These are phyloP conservation scores for Hypomyces perniciosus DNA, from an alignment of 2,329 filamentous ascomycete species.

Conservation along the genomic window DNA sequence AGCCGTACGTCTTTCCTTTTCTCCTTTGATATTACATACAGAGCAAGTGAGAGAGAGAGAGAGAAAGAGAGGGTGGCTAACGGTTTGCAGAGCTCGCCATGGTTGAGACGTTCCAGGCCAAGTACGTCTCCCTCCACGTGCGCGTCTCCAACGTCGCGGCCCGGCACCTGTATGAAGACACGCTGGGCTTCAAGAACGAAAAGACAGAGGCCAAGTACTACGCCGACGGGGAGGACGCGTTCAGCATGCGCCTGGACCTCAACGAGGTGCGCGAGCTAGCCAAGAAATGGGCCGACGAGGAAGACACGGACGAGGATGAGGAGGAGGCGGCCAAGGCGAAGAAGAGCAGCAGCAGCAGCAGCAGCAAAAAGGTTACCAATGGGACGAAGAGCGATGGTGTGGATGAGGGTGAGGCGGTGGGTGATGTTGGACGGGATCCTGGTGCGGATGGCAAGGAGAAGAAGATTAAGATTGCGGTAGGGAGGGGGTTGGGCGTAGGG, in stretches of 20 bases:
- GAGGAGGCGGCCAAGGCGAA: constrained; percentile 28
- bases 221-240: constrained; percentile 95
- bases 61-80: neutral
- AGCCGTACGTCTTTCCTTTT: constrained; percentile 58
- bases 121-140: constrained; percentile 94
- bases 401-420: constrained; percentile 67
- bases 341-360: constrained; percentile 15
- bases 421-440: constrained; percentile 53
- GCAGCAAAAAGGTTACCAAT: constrained; percentile 30
- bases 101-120: constrained; percentile 87
- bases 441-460: constrained; percentile 40
- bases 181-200: constrained; percentile 80
- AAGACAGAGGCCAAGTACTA: constrained; percentile 90
- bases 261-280: constrained; percentile 48
- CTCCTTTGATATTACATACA: neutral
- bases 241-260: constrained; percentile 86
- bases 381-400: constrained; percentile 30
- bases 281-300: constrained; percentile 31
- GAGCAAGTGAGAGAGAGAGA: neutral
- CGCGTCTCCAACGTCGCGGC: constrained; percentile 90
- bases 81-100: constrained; percentile 75
- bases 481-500: constrained; percentile 70
- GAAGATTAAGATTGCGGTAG: constrained; percentile 81
- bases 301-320: constrained; percentile 37
- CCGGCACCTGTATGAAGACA: constrained; percentile 86